Conservation (phyloP, 805 yeast species). For the Jamesozyma lodderae region DNA sequence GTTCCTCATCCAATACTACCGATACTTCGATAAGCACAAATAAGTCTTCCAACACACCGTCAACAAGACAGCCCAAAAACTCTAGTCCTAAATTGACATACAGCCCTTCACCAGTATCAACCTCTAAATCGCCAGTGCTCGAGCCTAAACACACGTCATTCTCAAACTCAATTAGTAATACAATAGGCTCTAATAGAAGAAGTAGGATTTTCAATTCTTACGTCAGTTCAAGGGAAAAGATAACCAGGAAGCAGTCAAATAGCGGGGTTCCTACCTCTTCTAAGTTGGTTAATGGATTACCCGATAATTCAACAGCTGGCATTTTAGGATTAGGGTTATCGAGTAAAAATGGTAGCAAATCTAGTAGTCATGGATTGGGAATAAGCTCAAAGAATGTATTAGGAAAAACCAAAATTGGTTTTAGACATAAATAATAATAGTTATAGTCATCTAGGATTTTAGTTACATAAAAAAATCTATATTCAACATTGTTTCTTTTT, state of each 20-base stretch:
- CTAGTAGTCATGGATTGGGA: not conserved
- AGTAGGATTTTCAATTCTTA: constrained; percentile 30
- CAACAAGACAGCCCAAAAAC: no score
- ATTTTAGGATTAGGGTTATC: constrained; percentile 12
- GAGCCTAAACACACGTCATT: constrained; percentile 6
- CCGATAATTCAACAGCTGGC: constrained; percentile 12
- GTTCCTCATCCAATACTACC: not conserved
- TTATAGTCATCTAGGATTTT: no score
- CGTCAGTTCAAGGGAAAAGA: constrained; percentile 18
- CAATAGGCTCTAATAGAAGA: constrained; percentile 4
- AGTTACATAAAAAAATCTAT: no score
- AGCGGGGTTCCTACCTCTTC: constrained; percentile 27
- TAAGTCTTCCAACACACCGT: no score
- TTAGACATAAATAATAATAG: constrained; percentile 7
- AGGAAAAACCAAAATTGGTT: constrained; percentile 4
- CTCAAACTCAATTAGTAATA: constrained; percentile 1
- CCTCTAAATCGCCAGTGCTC: constrained; percentile 16
- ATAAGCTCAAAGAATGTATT: not conserved
- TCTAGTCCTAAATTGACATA: no score
- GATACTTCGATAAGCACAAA: not conserved
- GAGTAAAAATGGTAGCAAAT: not conserved
- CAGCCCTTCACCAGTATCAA: constrained; percentile 16
- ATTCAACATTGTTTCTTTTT: no score
- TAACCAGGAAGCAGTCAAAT: constrained; percentile 5
- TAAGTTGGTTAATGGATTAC: constrained; percentile 30